Percentiles rank a stretch among this genome's conserved stretches.
Conservation (phyloP, 2,329 filamentous ascomycete species). For the Nectriaceae sp. region DNA sequence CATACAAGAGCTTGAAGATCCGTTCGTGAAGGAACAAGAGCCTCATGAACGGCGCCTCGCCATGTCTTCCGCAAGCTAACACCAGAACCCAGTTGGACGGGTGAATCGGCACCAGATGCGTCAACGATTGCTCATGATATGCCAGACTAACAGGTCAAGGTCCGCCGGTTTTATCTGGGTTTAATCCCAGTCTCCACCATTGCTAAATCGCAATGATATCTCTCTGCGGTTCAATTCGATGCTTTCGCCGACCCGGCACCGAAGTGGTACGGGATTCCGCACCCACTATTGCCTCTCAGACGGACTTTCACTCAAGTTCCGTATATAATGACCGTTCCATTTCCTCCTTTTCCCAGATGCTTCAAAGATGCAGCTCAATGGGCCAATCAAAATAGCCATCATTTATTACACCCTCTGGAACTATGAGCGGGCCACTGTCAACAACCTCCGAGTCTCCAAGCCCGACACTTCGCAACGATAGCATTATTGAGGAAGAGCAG, state of each 20-base stretch:
- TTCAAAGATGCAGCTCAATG: neutral
- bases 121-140: too few relatives aligned
- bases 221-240: too few relatives aligned
- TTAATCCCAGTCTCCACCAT: too few relatives aligned
- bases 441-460: neutral
- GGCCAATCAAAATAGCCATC: neutral
- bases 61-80: too few relatives aligned
- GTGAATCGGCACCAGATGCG: too few relatives aligned
- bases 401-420: neutral
- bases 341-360: neutral
- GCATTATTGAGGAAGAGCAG: neutral
- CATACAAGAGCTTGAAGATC: too few relatives aligned
- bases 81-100: too few relatives aligned
- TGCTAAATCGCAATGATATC: too few relatives aligned
- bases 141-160: too few relatives aligned
- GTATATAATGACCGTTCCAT: neutral
- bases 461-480: neutral
- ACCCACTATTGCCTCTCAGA: neutral
- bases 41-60: too few relatives aligned
- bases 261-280: slow-evolving; percentile 2
- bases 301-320: neutral
- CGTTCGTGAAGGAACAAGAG: too few relatives aligned
- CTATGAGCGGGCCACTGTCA: slow-evolving; percentile 4
- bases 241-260: slow-evolving; percentile 19
- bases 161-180: too few relatives aligned